phyloP scores from a whole-genome alignment of 371 early-diverging fungal genomes.

The Rhizomucor pusillus region DNA sequence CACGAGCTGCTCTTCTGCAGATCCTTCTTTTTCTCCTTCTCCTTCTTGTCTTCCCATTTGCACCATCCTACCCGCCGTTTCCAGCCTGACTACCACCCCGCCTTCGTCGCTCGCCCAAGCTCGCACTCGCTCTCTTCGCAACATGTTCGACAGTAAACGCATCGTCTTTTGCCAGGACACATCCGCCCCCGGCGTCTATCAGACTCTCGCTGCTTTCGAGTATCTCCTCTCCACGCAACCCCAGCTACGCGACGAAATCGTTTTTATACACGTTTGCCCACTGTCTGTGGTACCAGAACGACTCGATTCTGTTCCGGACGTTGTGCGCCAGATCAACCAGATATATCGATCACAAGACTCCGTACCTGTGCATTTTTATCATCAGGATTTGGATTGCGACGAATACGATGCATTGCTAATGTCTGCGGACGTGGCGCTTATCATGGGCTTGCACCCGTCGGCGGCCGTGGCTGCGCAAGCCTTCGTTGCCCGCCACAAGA shows the following conservation, averaged over 20 bases:
- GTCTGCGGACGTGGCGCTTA: conserved; percentile 17
- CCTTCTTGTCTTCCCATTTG: background rate
- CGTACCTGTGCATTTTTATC: conserved; percentile 26
- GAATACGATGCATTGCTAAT: conserved; percentile 17
- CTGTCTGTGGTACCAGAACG: conserved; percentile 2
- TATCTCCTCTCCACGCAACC: conserved; percentile 4
- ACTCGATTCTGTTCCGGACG: conserved; percentile 15
- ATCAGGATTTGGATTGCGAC: conserved; percentile 18
- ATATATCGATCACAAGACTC: conserved; percentile 16
- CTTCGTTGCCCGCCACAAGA: conserved; percentile 37
- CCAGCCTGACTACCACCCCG: background rate
- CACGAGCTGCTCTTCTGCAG: conserved; percentile 1
- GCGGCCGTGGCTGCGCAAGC: conserved; percentile 12
- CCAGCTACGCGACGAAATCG: background rate
- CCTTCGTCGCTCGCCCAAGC: background rate
- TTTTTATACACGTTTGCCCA: conserved; percentile 13
- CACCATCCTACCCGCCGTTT: conserved; percentile 3
- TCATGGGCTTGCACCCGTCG: conserved; percentile 49
- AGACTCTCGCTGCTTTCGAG: conserved; percentile 15
- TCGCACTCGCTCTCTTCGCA: conserved; percentile 6
- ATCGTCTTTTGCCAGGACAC: conserved; percentile 19
- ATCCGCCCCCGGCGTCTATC: conserved; percentile 4
- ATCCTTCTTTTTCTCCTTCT: conserved; percentile 1
- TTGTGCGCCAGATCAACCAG: conserved; percentile 27
- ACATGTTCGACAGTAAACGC: conserved; percentile 12